Base-by-base conservation (phyloP, 108 stramenopile species). In the Nitzschia sp. region DNA sequence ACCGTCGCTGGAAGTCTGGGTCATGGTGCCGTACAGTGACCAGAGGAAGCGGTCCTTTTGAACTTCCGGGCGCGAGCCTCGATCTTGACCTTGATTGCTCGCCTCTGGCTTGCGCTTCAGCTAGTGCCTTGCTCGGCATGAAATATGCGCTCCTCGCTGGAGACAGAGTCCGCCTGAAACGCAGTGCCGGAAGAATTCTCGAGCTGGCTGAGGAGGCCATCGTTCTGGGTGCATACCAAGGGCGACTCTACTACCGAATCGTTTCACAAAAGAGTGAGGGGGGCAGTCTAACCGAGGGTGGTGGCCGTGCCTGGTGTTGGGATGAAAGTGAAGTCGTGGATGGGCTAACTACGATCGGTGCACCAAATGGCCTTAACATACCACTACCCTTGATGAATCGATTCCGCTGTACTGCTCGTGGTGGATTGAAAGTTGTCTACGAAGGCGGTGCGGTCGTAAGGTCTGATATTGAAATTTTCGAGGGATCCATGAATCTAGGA, bases 121-220 rank as follows among this genome's bases (percentile, higher is more conserved):
- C 95, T 8, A 88, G 89, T 64, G 87, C 91, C 47, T 68, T 85
- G 27, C 73, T 96, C 54, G 97, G 97, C 30, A 46, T 96, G 56
- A 35, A 66, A 32, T 34, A 58, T 54, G 86, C 86, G 0, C 71
- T 97, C 6, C 74, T 97, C 19, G 72, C 92, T 48, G 97, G 97
- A 17, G 97, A 98, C 70, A 66, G 80, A 23, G 89, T 98, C 21
- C 75, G 79, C 3, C 65, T 98, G 36, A 91, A 85, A 36, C 73
- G 91, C 5, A 85, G 91, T 53, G 82, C 89, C 24, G 95, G 96
- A 17, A 70, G 95, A 48, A 71, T 88, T 55, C 77, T 98, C 31
- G 97, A 97, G 48, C 68, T 95, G 3, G 80, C 87, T 26, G 97
- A 98, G 76, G 94, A 95, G 68, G 96, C 95, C 23, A 68, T 93